Percentiles rank a stretch among this genome's conserved stretches.
Evolutionary conservation across 2,329 filamentous ascomycete genomes (phyloP).

Genomic region (Magnaporthiopsis poae): DNA sequence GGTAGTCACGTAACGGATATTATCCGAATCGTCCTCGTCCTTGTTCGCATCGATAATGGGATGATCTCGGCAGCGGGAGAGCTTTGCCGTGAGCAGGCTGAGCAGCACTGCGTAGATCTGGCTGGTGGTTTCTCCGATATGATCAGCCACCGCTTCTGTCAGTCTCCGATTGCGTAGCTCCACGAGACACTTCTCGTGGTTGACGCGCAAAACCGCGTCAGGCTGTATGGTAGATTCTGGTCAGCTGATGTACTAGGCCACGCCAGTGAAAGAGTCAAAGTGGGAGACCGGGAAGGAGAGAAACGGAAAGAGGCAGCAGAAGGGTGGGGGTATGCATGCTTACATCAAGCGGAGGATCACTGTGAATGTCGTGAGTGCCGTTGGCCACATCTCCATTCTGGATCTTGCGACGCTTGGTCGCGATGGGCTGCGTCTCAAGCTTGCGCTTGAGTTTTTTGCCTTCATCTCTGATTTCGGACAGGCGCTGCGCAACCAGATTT

Average conservation of each 20-base stretch:
- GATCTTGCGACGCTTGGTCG: constrained; percentile 45
- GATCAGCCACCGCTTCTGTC: constrained; percentile 59
- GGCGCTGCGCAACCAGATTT: constrained; percentile 41
- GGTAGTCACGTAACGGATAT: constrained; percentile 36
- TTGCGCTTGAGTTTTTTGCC: constrained; percentile 41
- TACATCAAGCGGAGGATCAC: constrained; percentile 40
- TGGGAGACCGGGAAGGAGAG: not conserved
- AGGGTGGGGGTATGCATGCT: constrained; percentile 19
- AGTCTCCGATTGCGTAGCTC: constrained; percentile 72
- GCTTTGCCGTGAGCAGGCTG: constrained; percentile 57
- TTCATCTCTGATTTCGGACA: constrained; percentile 44
- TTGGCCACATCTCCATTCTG: constrained; percentile 35
- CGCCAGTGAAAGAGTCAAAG: not conserved
- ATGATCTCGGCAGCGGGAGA: constrained; percentile 56
- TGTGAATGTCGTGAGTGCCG: constrained; percentile 30
- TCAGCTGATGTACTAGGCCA: not conserved
- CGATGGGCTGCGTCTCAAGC: constrained; percentile 32
- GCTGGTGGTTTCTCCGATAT: constrained; percentile 63
- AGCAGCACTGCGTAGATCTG: constrained; percentile 70
- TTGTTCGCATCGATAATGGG: constrained; percentile 36
- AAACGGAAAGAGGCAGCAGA: not conserved
- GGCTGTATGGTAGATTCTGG: constrained; percentile 38
- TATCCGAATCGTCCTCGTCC: constrained; percentile 23
- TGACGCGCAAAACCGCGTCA: constrained; percentile 65
- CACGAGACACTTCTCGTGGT: constrained; percentile 75